Evolutionary conservation across 2,329 filamentous ascomycete genomes (phyloP).

Genomic region (Microsporum canis): DNA sequence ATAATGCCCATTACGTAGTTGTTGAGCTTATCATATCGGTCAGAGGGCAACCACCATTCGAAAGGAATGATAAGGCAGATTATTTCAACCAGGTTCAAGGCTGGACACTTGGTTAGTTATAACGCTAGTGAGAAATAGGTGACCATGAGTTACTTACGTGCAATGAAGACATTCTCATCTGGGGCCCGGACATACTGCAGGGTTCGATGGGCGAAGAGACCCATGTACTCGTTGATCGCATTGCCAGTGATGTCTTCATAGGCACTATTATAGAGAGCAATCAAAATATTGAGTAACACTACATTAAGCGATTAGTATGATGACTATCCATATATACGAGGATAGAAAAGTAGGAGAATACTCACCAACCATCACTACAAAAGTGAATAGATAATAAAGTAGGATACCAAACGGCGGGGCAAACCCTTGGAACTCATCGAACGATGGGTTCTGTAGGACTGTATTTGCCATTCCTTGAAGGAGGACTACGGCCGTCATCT

Average conservation of each 20-base stretch:
- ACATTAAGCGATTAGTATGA: background rate
- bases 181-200: constrained; percentile 94
- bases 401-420: constrained; percentile 87
- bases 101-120: constrained; percentile 17
- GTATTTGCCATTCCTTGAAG: constrained; percentile 63
- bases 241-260: constrained; percentile 92
- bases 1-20: constrained; percentile 76
- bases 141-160: constrained; percentile 40
- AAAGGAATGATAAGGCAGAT: constrained; percentile 65
- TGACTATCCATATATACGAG: background rate
- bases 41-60: constrained; percentile 87
- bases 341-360: constrained; percentile 1
- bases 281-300: constrained; percentile 87
- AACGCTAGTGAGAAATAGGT: background rate
- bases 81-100: constrained; percentile 88
- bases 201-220: constrained; percentile 84
- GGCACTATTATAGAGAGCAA: constrained; percentile 91
- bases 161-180: constrained; percentile 96
- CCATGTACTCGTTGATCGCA: constrained; percentile 89
- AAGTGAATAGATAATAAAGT: constrained; percentile 95
- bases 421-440: constrained; percentile 78
- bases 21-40: constrained; percentile 68
- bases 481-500: constrained; percentile 32
- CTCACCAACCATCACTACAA: constrained; percentile 74
- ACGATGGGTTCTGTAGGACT: constrained; percentile 85